Evolutionary conservation across 148 eudicot genomes (phyloP).

Genomic region (Fagopyrum homotropicum): DNA sequence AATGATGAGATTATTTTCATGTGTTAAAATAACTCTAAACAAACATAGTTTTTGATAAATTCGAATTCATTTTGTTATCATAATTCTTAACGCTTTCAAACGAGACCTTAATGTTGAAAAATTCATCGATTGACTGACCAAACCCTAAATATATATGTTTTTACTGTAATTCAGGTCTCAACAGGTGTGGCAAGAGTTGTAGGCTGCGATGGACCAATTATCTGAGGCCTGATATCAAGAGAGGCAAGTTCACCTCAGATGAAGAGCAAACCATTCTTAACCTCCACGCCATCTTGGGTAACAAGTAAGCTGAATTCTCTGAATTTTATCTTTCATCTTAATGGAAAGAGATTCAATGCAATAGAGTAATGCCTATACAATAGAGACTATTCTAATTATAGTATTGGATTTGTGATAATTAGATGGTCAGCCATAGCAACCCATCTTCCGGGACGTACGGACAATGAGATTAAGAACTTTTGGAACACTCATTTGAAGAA

Average conservation of each 20-base stretch:
- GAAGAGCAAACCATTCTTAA: slow-evolving; percentile 16
- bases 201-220: slow-evolving; percentile 20
- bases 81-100: too few relatives aligned
- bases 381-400: too few relatives aligned
- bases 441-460: slow-evolving; percentile 83
- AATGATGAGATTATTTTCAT: too few relatives aligned
- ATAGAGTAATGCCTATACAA: too few relatives aligned
- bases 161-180: slow-evolving; percentile 12
- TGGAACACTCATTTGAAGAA: slow-evolving; percentile 99
- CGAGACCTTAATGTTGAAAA: too few relatives aligned
- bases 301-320: slow-evolving; percentile 10
- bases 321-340: too few relatives aligned
- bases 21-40: too few relatives aligned
- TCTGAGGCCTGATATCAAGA: slow-evolving; percentile 18
- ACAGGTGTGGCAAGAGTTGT: slow-evolving; percentile 18
- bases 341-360: too few relatives aligned
- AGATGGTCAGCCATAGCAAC: slow-evolving; percentile 98
- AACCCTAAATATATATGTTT: not conserved
- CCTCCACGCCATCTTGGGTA: slow-evolving; percentile 16
- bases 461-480: slow-evolving; percentile 88
- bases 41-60: too few relatives aligned
- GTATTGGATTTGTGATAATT: not conserved
- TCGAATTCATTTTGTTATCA: too few relatives aligned
- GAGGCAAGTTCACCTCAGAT: slow-evolving; percentile 15
- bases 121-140: not conserved